Evolutionary conservation across 2,329 filamentous ascomycete species (phyloP).

Genomic region (Alternaria sp.): DNA sequence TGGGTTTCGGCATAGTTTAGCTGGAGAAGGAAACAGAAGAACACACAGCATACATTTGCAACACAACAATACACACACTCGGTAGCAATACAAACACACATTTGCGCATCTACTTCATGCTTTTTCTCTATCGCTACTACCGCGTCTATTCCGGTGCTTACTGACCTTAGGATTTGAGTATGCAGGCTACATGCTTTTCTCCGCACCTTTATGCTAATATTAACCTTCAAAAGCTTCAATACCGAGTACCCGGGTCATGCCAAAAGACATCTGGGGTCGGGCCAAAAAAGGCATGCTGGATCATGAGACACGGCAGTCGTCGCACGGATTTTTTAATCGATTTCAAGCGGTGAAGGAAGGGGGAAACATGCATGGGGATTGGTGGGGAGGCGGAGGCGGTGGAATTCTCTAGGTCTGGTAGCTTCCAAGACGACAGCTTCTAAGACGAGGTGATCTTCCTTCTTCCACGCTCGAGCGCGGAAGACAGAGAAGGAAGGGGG

Average conservation of each 20-base stretch:
- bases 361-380: constrained; percentile 17
- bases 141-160: neutral
- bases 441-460: too few species aligned
- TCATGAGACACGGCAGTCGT: constrained; percentile 3
- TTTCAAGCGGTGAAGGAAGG: constrained; percentile 13
- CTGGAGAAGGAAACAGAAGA: neutral
- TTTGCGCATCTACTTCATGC: neutral
- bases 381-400: constrained; percentile 16
- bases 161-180: neutral
- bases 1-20: neutral
- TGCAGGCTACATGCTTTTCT: neutral
- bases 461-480: too few species aligned
- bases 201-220: neutral
- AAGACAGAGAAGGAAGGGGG: neutral
- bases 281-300: neutral
- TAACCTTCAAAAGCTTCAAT: neutral
- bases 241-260: neutral
- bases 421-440: too few species aligned
- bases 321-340: neutral
- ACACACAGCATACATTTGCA: neutral
- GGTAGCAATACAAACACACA: constrained; percentile 1
- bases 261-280: neutral
- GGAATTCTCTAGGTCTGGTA: neutral
- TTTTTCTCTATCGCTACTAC: neutral
- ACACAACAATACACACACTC: neutral